Percentiles rank a stretch among this genome's conserved stretches.
Evolutionary conservation across 768 basidiomycete genomes (phyloP).

Genomic region (Trametes cingulata): DNA sequence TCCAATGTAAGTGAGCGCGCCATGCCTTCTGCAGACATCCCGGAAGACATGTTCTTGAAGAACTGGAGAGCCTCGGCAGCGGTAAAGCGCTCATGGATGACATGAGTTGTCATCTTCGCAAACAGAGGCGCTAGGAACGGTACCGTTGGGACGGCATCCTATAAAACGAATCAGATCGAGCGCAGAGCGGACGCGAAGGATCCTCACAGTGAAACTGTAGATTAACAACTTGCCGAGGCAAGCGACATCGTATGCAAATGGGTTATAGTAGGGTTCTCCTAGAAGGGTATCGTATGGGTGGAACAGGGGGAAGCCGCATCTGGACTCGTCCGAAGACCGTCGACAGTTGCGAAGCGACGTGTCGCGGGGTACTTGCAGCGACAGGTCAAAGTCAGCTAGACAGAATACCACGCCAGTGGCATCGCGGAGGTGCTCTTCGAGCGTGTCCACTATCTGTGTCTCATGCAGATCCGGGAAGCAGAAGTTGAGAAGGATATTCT

Average conservation of each 20-base stretch:
- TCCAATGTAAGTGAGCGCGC: no score
- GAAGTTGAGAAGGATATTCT: no score
- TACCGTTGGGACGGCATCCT: neutral
- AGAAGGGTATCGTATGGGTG: neutral
- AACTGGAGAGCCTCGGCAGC: neutral
- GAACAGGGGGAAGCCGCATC: neutral
- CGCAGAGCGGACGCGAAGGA: neutral
- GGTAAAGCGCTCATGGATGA: neutral
- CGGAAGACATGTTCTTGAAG: neutral
- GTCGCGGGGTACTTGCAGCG: neutral
- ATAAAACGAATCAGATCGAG: no score
- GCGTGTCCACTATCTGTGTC: no score
- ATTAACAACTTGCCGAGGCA: neutral
- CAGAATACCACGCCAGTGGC: neutral
- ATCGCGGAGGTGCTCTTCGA: no score
- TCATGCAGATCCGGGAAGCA: no score
- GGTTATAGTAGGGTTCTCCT: conserved; percentile 4
- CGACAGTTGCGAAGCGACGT: neutral
- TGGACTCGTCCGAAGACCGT: neutral
- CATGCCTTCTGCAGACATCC: no score
- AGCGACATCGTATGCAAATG: conserved; percentile 1
- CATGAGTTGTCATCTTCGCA: neutral
- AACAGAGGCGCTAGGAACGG: neutral
- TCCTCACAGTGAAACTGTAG: neutral
- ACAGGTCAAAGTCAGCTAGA: neutral